Evolutionary conservation across 441 rosid species (phyloP).

Genomic region (Populus hybrid): DNA sequence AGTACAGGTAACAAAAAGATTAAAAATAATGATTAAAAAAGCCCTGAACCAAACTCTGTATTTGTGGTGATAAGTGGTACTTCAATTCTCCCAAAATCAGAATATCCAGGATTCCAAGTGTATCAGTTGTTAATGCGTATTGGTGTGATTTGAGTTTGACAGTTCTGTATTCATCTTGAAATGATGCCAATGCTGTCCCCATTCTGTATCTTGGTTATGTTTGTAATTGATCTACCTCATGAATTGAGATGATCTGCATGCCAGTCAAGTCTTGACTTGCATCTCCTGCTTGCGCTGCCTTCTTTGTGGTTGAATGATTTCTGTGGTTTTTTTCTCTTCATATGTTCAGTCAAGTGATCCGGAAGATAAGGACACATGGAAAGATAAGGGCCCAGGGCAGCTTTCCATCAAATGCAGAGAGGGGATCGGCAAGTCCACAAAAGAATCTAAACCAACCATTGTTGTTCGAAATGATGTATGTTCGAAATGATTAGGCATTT

Average conservation of each 20-base stretch:
- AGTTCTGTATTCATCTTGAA: background rate
- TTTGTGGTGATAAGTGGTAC: background rate
- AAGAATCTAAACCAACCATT: slow-evolving; percentile 85
- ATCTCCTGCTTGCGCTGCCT: background rate
- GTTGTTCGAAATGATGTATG: slow-evolving; percentile 85
- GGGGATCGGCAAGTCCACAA: slow-evolving; percentile 73
- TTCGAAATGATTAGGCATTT: background rate
- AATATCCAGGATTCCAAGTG: background rate
- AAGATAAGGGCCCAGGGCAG: slow-evolving; percentile 91
- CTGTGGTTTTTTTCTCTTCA: slow-evolving; percentile 15
- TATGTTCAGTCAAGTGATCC: slow-evolving; percentile 57
- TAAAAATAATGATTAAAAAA: background rate
- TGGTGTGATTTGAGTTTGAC: background rate
- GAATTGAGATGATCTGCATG: slow-evolving; percentile 2
- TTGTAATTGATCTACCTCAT: background rate
- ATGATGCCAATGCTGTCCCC: background rate
- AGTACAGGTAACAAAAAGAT: background rate
- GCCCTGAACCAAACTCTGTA: background rate
- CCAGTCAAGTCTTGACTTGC: background rate
- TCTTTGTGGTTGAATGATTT: background rate
- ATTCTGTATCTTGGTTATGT: background rate
- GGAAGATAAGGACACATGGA: slow-evolving; percentile 79
- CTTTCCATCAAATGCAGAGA: slow-evolving; percentile 86
- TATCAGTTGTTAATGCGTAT: background rate
- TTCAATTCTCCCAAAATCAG: background rate